phyloP scores from a whole-genome alignment of 1,139 yeast genomes.

The Arxiozyma heterogenica region DNA sequence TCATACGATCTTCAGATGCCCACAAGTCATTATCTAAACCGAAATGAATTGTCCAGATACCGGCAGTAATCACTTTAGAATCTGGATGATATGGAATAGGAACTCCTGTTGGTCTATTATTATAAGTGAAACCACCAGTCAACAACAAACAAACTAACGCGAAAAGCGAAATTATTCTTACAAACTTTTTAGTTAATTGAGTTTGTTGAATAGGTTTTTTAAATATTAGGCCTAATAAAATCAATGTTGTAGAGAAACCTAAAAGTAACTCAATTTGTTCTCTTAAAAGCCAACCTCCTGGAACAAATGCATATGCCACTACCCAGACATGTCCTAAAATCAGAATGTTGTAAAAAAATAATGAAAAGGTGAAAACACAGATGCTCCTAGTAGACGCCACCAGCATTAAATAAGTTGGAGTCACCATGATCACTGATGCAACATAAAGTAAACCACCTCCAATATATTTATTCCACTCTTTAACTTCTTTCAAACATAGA shows the following conservation, averaged over 20 bases:
- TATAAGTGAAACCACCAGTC: slow-evolving; percentile 20
- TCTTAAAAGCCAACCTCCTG: slow-evolving; percentile 79
- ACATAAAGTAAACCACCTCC: slow-evolving; percentile 62
- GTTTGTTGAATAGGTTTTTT: slow-evolving; percentile 3
- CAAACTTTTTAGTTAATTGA: slow-evolving; percentile 13
- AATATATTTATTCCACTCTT: slow-evolving; percentile 73
- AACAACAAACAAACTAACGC: slow-evolving; percentile 29
- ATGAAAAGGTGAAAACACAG: slow-evolving; percentile 47
- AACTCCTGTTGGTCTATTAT: slow-evolving; percentile 29
- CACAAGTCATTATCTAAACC: slow-evolving; percentile 97
- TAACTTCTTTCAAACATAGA: slow-evolving; percentile 19
- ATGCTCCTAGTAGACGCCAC: slow-evolving; percentile 54
- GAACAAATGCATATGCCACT: slow-evolving; percentile 97
- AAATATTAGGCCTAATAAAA: slow-evolving; percentile 33
- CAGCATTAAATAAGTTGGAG: slow-evolving; percentile 56
- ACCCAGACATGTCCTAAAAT: slow-evolving; percentile 87
- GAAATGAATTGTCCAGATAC: slow-evolving; percentile 97
- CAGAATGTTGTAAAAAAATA: slow-evolving; percentile 47
- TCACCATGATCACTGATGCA: slow-evolving; percentile 50
- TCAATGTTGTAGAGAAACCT: slow-evolving; percentile 40
- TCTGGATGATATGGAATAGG: slow-evolving; percentile 73
- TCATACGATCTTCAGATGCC: slow-evolving; percentile 91
- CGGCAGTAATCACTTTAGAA: slow-evolving; percentile 74
- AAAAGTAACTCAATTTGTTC: slow-evolving; percentile 79
- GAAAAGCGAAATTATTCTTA: slow-evolving; percentile 35